These are phyloP conservation scores for Anthracocystis walkeri DNA, from an alignment of 1,284 basidiomycete genomes.

Conservation along the genomic window DNA sequence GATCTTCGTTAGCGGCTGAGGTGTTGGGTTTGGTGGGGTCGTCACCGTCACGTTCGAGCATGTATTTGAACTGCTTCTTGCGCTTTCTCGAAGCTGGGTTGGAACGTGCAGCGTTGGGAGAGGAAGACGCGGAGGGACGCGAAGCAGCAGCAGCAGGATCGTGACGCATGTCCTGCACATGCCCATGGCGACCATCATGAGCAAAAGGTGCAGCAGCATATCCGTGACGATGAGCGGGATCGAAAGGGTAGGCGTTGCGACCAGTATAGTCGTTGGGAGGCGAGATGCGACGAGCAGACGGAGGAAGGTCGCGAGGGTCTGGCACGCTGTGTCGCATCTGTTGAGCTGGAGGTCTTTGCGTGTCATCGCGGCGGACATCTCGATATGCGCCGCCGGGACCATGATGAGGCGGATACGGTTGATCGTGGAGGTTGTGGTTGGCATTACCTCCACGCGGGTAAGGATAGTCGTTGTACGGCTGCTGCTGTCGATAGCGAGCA, in stretches of 20 bases:
- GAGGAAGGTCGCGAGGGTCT: slow-evolving; percentile 6
- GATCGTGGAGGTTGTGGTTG: neutral
- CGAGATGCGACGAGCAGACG: slow-evolving; percentile 5
- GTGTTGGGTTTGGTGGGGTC: slow-evolving; percentile 12
- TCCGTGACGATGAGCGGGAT: slow-evolving; percentile 1
- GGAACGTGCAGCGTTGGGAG: slow-evolving; percentile 3
- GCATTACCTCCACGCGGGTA: slow-evolving; percentile 1
- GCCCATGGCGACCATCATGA: slow-evolving; percentile 2
- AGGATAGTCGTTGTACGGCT: neutral
- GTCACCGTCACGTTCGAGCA: slow-evolving; percentile 29
- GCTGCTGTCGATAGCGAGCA: slow-evolving; percentile 9
- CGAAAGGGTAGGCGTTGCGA: slow-evolving; percentile 9
- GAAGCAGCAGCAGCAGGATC: slow-evolving; percentile 1
- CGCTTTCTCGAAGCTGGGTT: slow-evolving; percentile 23
- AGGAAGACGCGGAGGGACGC: slow-evolving; percentile 3
- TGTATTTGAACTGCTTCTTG: slow-evolving; percentile 57
- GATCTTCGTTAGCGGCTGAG: slow-evolving; percentile 14
- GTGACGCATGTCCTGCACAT: neutral
- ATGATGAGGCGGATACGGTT: slow-evolving; percentile 18
- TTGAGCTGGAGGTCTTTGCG: neutral
- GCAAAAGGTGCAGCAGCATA: neutral
- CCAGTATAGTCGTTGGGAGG: slow-evolving; percentile 4
- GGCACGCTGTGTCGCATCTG: slow-evolving; percentile 10
- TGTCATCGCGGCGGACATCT: slow-evolving; percentile 12
- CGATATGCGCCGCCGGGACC: neutral